phyloP scores from a whole-genome alignment of 2,329 filamentous ascomycete genomes.

The Fusarium fujikuroi region DNA sequence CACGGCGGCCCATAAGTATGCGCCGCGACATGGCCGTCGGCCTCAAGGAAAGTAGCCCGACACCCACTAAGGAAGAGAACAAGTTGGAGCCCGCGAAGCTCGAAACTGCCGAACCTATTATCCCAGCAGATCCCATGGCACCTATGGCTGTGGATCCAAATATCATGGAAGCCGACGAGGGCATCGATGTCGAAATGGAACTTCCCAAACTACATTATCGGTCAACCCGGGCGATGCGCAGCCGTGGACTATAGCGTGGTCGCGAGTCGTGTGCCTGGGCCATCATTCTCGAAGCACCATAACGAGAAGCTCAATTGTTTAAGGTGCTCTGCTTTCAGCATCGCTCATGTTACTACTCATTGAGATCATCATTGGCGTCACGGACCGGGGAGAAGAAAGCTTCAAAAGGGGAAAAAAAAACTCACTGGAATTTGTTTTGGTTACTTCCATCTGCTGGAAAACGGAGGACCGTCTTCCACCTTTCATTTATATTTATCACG shows the following conservation, averaged over 20 bases:
- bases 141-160: constrained; percentile 50
- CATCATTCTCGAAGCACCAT: constrained; percentile 28
- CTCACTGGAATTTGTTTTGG: neutral
- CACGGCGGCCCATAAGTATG: constrained; percentile 64
- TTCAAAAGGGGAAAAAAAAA: neutral
- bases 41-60: constrained; percentile 43
- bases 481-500: constrained; percentile 33
- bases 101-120: constrained; percentile 35
- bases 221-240: constrained; percentile 55
- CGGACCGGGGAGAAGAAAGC: constrained; percentile 20
- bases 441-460: neutral
- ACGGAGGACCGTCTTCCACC: neutral
- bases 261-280: constrained; percentile 35
- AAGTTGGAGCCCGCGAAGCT: constrained; percentile 42
- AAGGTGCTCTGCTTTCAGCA: constrained; percentile 3
- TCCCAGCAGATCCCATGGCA: constrained; percentile 25
- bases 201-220: constrained; percentile 55
- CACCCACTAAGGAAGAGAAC: constrained; percentile 40
- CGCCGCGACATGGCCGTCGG: constrained; percentile 55
- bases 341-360: constrained; percentile 23
- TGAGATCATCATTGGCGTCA: constrained; percentile 37
- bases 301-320: neutral
- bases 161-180: constrained; percentile 55
- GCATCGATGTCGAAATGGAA: constrained; percentile 52
- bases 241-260: constrained; percentile 44